Conservation (phyloP, 108 stramenopile species). For the Pseudonitzschia delicatissima region DNA sequence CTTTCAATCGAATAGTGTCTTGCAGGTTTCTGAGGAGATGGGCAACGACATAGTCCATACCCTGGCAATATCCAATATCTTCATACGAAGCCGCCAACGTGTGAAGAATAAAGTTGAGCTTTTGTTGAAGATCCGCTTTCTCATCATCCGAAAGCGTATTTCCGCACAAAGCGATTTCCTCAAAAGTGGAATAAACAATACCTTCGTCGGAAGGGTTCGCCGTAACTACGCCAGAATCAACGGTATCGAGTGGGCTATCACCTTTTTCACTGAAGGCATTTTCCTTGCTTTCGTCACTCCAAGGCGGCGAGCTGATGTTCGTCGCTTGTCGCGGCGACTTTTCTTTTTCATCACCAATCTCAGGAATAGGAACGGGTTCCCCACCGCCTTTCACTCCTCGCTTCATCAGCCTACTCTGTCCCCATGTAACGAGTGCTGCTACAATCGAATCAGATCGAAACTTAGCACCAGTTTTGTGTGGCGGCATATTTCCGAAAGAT, state of each 20-base stretch:
- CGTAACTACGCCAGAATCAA: slow-evolving; percentile 50
- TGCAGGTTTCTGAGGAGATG: slow-evolving; percentile 84
- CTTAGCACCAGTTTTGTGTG: slow-evolving; percentile 77
- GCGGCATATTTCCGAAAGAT: slow-evolving; percentile 86
- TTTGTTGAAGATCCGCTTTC: slow-evolving; percentile 74
- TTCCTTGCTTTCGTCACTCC: slow-evolving; percentile 40
- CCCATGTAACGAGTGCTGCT: slow-evolving; percentile 80
- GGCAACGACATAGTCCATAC: slow-evolving; percentile 89
- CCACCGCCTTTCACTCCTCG: slow-evolving; percentile 56
- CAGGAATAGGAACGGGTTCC: slow-evolving; percentile 34
- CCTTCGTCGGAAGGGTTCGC: slow-evolving; percentile 5
- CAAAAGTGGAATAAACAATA: slow-evolving; percentile 5
- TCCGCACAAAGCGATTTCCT: slow-evolving; percentile 70
- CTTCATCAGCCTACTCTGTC: slow-evolving; percentile 65
- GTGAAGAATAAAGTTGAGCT: slow-evolving; percentile 77
- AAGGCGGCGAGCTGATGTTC: slow-evolving; percentile 49
- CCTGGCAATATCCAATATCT: slow-evolving; percentile 87
- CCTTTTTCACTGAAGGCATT: background rate
- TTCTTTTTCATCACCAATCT: slow-evolving; percentile 26
- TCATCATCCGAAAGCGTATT: slow-evolving; percentile 73
- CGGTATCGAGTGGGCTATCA: slow-evolving; percentile 67
- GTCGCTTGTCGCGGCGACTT: slow-evolving; percentile 17
- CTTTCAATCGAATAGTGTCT: slow-evolving; percentile 74
- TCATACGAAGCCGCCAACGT: slow-evolving; percentile 73
- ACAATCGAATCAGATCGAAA: slow-evolving; percentile 80